These are phyloP conservation scores for Fusarium nodosum DNA, from an alignment of 2,329 filamentous ascomycete genomes.

Conservation along the genomic window DNA sequence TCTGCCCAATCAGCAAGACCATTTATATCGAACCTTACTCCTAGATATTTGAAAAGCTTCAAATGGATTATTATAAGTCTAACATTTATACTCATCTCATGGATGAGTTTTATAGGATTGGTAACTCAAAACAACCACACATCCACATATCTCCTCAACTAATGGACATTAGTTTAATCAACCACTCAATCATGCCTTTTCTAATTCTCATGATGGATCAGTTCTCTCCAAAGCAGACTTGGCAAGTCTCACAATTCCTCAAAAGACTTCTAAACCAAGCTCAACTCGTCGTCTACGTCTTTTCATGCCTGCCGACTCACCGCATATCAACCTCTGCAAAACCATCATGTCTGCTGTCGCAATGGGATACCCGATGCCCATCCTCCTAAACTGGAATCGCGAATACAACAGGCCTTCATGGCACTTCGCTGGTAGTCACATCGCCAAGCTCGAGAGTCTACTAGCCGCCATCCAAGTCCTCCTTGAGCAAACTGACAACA, in stretches of 20 bases:
- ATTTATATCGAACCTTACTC: neutral
- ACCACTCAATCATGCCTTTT: neutral
- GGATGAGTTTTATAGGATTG: slow-evolving; percentile 10
- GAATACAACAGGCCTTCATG: slow-evolving; percentile 56
- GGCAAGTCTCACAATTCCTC: slow-evolving; percentile 19
- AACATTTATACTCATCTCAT: slow-evolving; percentile 25
- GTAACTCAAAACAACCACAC: neutral
- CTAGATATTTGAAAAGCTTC: slow-evolving; percentile 12
- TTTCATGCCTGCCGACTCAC: slow-evolving; percentile 57
- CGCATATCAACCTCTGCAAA: slow-evolving; percentile 57
- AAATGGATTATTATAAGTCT: slow-evolving; percentile 11
- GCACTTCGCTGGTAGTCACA: slow-evolving; percentile 57
- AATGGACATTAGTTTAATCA: slow-evolving; percentile 33
- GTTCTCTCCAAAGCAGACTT: slow-evolving; percentile 31
- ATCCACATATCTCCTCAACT: neutral
- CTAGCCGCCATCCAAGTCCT: slow-evolving; percentile 51
- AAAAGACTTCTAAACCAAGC: neutral
- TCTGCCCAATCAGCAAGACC: slow-evolving; percentile 12
- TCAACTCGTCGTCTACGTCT: slow-evolving; percentile 52
- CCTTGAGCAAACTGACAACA: slow-evolving; percentile 33
- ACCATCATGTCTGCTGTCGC: slow-evolving; percentile 56
- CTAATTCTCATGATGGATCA: neutral
- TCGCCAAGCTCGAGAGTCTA: slow-evolving; percentile 56
- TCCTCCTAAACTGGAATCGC: slow-evolving; percentile 56
- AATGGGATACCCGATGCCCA: slow-evolving; percentile 56